Evolutionary conservation across 495 filamentous ascomycete genomes (phyloP), one percentile per base, ranked within the genome.

Genomic region (Lentithecium fluviatile): DNA sequence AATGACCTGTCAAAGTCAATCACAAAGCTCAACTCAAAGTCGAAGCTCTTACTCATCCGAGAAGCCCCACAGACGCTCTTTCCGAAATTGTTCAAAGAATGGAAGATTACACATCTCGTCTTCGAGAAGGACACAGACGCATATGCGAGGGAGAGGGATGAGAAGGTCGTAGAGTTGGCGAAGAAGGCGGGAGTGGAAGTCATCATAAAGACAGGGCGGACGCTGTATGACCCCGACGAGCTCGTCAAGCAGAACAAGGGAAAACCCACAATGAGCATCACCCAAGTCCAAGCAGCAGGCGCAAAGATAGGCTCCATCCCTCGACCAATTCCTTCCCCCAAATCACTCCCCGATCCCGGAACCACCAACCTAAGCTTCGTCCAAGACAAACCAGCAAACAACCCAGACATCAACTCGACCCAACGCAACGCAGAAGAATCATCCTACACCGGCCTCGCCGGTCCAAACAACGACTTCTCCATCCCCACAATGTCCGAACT

Each of bases 111-210:
- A 0, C 86, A 89, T 74, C 70, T 89, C 2, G 86, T 88, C 0
- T 90, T 88, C 64, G 86, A 89, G 68, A 86, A 85, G 62, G 86
- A 90, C 58, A 87, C 84, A 2, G 87, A 89, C 73, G 77, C 84
- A 0, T 88, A 88, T 68, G 86, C 81, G 3, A 74, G 78, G 10
- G 77, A 83, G 15, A 70, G 86, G 36, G 86, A 90, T 70, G 75
- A 69, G 40, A 67, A 69, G 8, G 76, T 89, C 32, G 73, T 79
- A 13, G 69, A 74, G 5, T 58, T 83, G 29, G 87, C 86, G 1
- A 75, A 81, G 59, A 71, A 84, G 46, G 82, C 80, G 1, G 86
- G 86, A 0, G 83, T 89, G 11, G 68, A 87, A 60, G 82, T 89
- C 0, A 74, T 88, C 26, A 70, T 79, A 19, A 77, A 71, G 48